Conservation (phyloP, 164 flowering plant species). For the Dillenia turbinata region DNA sequence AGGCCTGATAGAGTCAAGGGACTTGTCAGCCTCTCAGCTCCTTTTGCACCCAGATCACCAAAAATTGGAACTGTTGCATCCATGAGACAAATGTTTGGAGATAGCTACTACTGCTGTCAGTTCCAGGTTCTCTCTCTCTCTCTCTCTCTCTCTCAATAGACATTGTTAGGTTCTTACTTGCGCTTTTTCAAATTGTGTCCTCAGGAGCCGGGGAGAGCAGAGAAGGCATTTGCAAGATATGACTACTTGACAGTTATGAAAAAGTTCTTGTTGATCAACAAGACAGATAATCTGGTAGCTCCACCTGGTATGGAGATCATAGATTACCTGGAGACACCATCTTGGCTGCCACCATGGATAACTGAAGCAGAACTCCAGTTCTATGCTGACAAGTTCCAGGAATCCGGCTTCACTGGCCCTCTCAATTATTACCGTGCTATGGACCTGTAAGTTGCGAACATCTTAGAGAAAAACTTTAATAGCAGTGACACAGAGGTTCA, state of each 20-base stretch:
- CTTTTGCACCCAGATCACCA: constrained; percentile 16
- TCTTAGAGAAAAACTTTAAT: background rate
- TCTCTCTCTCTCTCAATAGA: constrained; percentile 1
- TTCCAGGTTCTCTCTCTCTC: constrained; percentile 28
- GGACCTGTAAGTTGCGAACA: constrained; percentile 32
- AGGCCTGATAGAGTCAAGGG: constrained; percentile 40
- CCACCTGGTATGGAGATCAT: constrained; percentile 52
- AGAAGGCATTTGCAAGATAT: constrained; percentile 40
- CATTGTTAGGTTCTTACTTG: no score
- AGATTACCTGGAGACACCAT: constrained; percentile 29
- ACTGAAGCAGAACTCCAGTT: constrained; percentile 45
- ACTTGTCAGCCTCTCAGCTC: constrained; percentile 20
- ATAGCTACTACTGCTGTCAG: constrained; percentile 23
- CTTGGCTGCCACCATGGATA: constrained; percentile 42
- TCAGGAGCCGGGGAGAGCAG: constrained; percentile 54
- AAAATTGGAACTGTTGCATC: constrained; percentile 2
- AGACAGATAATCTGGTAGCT: constrained; percentile 27
- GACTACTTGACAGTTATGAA: constrained; percentile 40
- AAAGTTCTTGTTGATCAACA: constrained; percentile 28
- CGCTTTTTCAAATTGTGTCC: no score
- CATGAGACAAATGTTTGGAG: constrained; percentile 17
- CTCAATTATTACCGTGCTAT: constrained; percentile 52
- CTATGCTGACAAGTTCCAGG: constrained; percentile 42
- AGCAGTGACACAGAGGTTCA: background rate
- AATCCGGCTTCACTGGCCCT: constrained; percentile 50